Conservation (phyloP, 2,329 filamentous ascomycete species). For the Penicillium sp. region DNA sequence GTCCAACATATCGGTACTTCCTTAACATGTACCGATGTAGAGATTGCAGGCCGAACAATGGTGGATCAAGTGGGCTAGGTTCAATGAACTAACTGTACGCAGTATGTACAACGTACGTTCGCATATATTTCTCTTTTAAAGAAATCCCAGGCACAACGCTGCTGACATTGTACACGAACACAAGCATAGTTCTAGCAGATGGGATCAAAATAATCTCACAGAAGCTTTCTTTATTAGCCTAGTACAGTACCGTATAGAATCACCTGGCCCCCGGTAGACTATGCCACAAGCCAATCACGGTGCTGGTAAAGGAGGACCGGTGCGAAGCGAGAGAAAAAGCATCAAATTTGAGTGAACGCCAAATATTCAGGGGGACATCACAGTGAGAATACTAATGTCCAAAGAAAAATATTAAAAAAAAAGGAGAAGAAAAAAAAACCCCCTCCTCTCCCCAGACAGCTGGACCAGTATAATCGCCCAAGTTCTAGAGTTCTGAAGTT, state of each 20-base stretch:
- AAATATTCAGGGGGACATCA: background rate
- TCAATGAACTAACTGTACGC: background rate
- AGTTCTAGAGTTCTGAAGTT: background rate
- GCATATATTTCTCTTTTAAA: background rate
- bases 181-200: constrained; percentile 7
- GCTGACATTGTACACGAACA: background rate
- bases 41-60: background rate
- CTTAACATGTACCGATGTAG: background rate
- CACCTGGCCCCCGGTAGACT: background rate
- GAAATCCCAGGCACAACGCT: background rate
- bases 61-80: constrained; percentile 12
- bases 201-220: constrained; percentile 3
- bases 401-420: background rate
- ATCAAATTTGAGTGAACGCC: background rate
- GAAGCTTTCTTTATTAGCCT: constrained; percentile 2
- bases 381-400: background rate
- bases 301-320: background rate
- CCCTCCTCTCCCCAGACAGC: background rate
- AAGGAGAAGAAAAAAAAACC: background rate
- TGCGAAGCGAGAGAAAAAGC: background rate
- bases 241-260: background rate
- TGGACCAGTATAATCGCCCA: background rate
- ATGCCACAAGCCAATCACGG: background rate
- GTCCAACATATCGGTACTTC: background rate
- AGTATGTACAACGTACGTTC: background rate